Percentiles rank a stretch among this genome's conserved stretches.
These are phyloP conservation scores for Phycomyces blakesleeanus DNA, from an alignment of 192 early-diverging fungal genomes.

Conservation along the genomic window DNA sequence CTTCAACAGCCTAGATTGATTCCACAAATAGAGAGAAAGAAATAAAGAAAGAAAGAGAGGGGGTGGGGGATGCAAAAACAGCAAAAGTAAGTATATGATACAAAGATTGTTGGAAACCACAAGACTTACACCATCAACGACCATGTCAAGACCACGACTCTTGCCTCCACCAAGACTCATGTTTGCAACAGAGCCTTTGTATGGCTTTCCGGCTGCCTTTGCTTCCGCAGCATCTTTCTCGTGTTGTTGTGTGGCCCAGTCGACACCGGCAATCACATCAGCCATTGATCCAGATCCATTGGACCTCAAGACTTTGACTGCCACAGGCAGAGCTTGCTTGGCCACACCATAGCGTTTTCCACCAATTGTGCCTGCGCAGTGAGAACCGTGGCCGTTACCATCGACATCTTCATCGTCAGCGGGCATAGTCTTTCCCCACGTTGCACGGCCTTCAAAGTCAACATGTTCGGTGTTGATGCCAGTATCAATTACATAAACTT, in stretches of 20 bases:
- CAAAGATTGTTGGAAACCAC: neutral
- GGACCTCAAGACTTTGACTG: constrained; percentile 88
- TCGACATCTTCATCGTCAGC: constrained; percentile 58
- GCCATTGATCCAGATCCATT: constrained; percentile 86
- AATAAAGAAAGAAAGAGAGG: too few relatives aligned
- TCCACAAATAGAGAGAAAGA: too few relatives aligned
- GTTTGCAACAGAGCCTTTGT: constrained; percentile 86
- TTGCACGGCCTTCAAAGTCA: constrained; percentile 90
- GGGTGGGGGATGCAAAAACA: too few relatives aligned
- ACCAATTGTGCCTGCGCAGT: constrained; percentile 86
- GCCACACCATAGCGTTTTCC: constrained; percentile 84
- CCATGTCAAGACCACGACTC: constrained; percentile 73
- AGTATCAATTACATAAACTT: constrained; percentile 95
- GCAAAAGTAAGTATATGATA: neutral
- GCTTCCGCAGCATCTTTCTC: constrained; percentile 40
- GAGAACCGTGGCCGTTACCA: constrained; percentile 82
- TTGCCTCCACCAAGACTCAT: constrained; percentile 91
- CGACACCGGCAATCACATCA: constrained; percentile 78
- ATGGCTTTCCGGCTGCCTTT: constrained; percentile 50
- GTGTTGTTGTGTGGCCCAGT: constrained; percentile 64
- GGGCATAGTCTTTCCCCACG: constrained; percentile 77
- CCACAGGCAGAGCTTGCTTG: constrained; percentile 80
- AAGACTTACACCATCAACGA: constrained; percentile 59
- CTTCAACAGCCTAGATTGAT: constrained; percentile 52
- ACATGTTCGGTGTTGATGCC: constrained; percentile 80